phyloP scores from a whole-genome alignment of 2,329 filamentous ascomycete genomes.

The Penicillium freii region DNA sequence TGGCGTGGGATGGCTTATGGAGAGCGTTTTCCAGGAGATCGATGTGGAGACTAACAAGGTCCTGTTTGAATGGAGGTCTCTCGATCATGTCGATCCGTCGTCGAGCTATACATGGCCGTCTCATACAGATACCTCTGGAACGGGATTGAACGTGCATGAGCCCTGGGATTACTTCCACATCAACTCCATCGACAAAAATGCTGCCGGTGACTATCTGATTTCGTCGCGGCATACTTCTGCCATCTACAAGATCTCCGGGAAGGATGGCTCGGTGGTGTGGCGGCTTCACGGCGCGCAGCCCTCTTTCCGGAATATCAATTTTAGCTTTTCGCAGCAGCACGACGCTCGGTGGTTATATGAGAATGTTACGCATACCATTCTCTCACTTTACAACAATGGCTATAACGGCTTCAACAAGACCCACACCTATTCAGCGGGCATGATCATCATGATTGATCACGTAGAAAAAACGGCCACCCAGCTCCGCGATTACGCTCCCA shows the following conservation, averaged over 20 bases:
- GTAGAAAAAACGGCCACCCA: conserved; percentile 35
- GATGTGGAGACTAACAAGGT: conserved; percentile 50
- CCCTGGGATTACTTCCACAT: conserved; percentile 49
- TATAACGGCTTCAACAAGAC: conserved; percentile 43
- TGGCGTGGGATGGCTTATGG: conserved; percentile 52
- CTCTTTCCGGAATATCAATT: conserved; percentile 39
- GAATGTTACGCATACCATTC: conserved; percentile 38
- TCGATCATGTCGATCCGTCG: conserved; percentile 51
- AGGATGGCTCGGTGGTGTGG: conserved; percentile 42
- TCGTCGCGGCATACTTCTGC: conserved; percentile 43
- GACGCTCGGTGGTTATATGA: conserved; percentile 42
- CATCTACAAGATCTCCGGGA: conserved; percentile 44
- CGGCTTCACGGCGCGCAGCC: conserved; percentile 38
- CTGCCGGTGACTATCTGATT: conserved; percentile 42
- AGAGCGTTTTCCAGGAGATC: conserved; percentile 55
- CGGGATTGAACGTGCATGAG: conserved; percentile 46
- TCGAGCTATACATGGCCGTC: conserved; percentile 48
- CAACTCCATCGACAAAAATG: conserved; percentile 45
- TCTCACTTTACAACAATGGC: conserved; percentile 46
- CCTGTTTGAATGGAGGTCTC: conserved; percentile 51
- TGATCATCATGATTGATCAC: conserved; percentile 42
- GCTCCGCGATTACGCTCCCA: conserved; percentile 32
- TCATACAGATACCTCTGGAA: conserved; percentile 48
- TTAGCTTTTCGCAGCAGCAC: conserved; percentile 46
- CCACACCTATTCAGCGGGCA: conserved; percentile 39